phyloP scores from a whole-genome alignment of 495 filamentous ascomycete genomes.

The Aspergillus affinis region DNA sequence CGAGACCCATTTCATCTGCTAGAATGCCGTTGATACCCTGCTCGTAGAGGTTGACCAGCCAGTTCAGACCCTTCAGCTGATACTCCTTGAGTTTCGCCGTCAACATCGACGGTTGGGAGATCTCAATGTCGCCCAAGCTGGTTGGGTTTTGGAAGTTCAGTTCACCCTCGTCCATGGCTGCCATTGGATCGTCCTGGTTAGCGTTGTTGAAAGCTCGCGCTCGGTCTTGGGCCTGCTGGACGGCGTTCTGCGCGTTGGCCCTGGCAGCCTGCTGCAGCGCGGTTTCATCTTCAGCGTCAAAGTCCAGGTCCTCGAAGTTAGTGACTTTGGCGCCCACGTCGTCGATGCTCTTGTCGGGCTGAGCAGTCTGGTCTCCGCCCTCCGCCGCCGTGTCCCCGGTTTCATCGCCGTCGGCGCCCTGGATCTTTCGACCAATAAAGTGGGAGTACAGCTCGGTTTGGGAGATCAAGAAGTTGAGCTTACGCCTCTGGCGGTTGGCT shows the following conservation, averaged over 20 bases:
- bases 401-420: slow-evolving; percentile 89
- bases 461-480: slow-evolving; percentile 98
- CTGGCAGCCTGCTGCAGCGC: slow-evolving; percentile 78
- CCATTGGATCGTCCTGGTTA: slow-evolving; percentile 55
- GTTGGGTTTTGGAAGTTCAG: slow-evolving; percentile 99
- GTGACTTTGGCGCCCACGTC: slow-evolving; percentile 70
- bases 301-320: slow-evolving; percentile 91
- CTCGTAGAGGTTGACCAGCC: slow-evolving; percentile 98
- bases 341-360: slow-evolving; percentile 43
- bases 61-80: slow-evolving; percentile 97
- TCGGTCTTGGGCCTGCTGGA: slow-evolving; percentile 90
- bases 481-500: slow-evolving; percentile 94
- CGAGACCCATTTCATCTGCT: slow-evolving; percentile 98
- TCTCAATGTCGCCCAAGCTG: slow-evolving; percentile 87
- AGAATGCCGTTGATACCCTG: slow-evolving; percentile 99
- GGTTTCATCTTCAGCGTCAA: slow-evolving; percentile 91
- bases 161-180: slow-evolving; percentile 71
- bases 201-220: slow-evolving; percentile 78
- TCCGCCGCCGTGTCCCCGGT: slow-evolving; percentile 75
- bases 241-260: slow-evolving; percentile 94
- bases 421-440: slow-evolving; percentile 99
- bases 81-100: slow-evolving; percentile 95
- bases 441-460: slow-evolving; percentile 99
- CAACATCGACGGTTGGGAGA: slow-evolving; percentile 92
- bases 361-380: slow-evolving; percentile 46